Percentiles rank a stretch among this genome's conserved stretches.
Evolutionary conservation across 805 yeast genomes (phyloP).

Genomic region (Ogataea trehaloabstinens): DNA sequence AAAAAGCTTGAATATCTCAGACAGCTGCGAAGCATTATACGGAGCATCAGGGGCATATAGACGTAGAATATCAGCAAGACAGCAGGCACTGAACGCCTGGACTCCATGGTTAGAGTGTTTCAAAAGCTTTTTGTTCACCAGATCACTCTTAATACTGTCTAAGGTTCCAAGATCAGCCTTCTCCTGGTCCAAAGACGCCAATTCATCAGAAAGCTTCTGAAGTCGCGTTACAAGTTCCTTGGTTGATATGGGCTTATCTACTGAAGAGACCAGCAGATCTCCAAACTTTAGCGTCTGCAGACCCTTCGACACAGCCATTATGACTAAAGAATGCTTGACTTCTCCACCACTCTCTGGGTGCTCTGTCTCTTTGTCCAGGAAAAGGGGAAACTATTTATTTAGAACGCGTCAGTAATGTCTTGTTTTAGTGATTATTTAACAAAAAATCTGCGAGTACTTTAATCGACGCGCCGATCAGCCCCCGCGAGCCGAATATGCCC

Average conservation of each 20-base stretch:
- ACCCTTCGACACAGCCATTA: slow-evolving; percentile 20
- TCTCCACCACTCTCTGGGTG: no score
- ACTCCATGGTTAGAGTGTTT: slow-evolving; percentile 65
- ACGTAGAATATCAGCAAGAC: slow-evolving; percentile 71
- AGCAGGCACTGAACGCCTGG: slow-evolving; percentile 67
- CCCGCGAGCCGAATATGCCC: no score
- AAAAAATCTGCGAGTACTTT: no score
- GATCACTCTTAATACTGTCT: slow-evolving; percentile 45
- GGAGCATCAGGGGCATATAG: slow-evolving; percentile 92
- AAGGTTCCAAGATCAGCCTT: slow-evolving; percentile 45
- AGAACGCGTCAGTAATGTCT: slow-evolving; percentile 3
- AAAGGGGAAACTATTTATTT: background rate
- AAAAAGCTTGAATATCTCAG: slow-evolving; percentile 65
- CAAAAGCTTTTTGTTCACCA: slow-evolving; percentile 58
- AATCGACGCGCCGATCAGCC: no score
- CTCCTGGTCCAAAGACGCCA: slow-evolving; percentile 63
- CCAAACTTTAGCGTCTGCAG: slow-evolving; percentile 15
- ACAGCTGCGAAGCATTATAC: slow-evolving; percentile 59
- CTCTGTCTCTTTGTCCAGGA: no score
- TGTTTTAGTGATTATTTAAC: no score
- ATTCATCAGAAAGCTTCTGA: slow-evolving; percentile 58
- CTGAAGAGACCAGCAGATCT: slow-evolving; percentile 48
- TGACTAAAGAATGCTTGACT: background rate
- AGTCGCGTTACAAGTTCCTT: slow-evolving; percentile 61
- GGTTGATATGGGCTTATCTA: slow-evolving; percentile 54